Base-by-base conservation (phyloP, 352 stramenopile species). In the Phytophthora megakarya region DNA sequence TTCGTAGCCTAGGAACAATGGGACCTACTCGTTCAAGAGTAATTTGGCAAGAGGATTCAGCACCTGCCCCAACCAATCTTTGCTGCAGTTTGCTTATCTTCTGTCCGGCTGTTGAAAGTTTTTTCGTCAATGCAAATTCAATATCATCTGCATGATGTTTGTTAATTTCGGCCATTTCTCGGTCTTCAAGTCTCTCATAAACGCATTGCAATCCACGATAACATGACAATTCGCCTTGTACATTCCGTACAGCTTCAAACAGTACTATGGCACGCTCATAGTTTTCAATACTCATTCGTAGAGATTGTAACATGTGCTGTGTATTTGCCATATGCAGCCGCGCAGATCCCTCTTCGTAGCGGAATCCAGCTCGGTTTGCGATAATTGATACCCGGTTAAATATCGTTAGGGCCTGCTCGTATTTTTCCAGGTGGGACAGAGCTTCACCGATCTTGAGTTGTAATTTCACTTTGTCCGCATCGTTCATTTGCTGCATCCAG, bases 91-190 rank as follows among this genome's bases (percentile, higher is more conserved):
- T 49, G 19, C 76, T 60, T 6, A 92, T 73, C 50, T 76, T 58
- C 8, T 70, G 46, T n/a, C 48, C 63, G 2, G 73, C 73, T 11
- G 59, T 52, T 16, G 44, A 59, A 9, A 92, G 47, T 23, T 84
- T 89, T 19, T 88, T 80, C 2, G 76, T 37, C 0, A 94, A 49
- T 0, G 68, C 73, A 64, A 90, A 88, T 56, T 89, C 81, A 22
- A 94, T 87, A 13, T 85, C 76, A 10, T 94, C 78, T 0, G 80
- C 86, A 13, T 83, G 76, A 5, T 60, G n/a, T 12, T 76, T 78
- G 19, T 82, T 84, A 2, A 61, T 56, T 9, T 70, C 37, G 1
- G 64, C 25, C 76, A 86, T 84, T 37, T 90, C 77, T 25, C 40
- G 55, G 59, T 92, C 76, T 42, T 88, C 76, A 3, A 89, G 64